Evolutionary conservation across 2,329 filamentous ascomycete genomes (phyloP).

Genomic region (Chaetoscypha palmicola): DNA sequence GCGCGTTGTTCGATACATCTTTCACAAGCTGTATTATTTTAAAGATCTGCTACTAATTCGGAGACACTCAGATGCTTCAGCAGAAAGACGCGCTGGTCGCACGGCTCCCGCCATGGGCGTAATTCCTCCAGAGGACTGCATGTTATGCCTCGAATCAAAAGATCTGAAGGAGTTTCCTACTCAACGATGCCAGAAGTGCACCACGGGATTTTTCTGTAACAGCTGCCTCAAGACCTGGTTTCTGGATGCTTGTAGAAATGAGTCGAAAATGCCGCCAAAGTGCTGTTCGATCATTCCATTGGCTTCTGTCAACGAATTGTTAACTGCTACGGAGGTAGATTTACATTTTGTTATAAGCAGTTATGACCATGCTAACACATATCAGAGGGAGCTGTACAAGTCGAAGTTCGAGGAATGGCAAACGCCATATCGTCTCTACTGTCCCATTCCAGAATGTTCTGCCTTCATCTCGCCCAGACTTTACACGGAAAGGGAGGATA

Average conservation of each 20-base stretch:
- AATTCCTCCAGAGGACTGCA: background rate
- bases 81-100: too few relatives aligned
- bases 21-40: too few relatives aligned
- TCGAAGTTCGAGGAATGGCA: conserved; percentile 41
- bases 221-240: conserved; percentile 37
- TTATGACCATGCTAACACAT: conserved; percentile 4
- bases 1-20: too few relatives aligned
- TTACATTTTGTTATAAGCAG: too few relatives aligned
- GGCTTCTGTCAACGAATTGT: conserved; percentile 31
- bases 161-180: conserved; percentile 2
- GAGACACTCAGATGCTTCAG: too few relatives aligned
- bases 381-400: conserved; percentile 31
- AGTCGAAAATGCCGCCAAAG: conserved; percentile 37
- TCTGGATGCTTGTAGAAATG: conserved; percentile 33
- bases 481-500: background rate
- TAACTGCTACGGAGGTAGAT: conserved; percentile 31
- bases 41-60: too few relatives aligned
- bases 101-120: background rate
- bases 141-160: conserved; percentile 6
- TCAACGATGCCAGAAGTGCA: conserved; percentile 10
- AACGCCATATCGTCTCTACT: conserved; percentile 40
- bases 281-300: conserved; percentile 40
- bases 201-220: conserved; percentile 17
- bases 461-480: conserved; percentile 38
- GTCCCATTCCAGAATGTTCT: conserved; percentile 41